These are phyloP conservation scores for Deinandra increscens DNA, from an alignment of 129 eudicot species.

Conservation along the genomic window DNA sequence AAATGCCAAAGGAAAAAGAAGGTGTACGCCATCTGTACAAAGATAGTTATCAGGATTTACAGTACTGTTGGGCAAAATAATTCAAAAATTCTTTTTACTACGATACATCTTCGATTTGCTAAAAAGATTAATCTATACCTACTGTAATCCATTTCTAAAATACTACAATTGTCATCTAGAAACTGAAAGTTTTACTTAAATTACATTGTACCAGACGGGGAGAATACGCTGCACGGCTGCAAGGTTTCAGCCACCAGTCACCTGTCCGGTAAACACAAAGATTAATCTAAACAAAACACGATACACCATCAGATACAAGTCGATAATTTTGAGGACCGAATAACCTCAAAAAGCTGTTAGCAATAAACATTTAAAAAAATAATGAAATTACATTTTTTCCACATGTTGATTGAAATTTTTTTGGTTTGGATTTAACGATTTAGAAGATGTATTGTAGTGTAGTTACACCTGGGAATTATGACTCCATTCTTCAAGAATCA, in stretches of 20 bases:
- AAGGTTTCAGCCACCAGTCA: neutral
- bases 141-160: conserved; percentile 14
- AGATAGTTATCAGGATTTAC: conserved; percentile 28
- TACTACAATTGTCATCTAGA: conserved; percentile 14
- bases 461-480: too few species aligned
- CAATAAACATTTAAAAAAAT: neutral
- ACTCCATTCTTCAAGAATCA: too few species aligned
- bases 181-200: conserved; percentile 18
- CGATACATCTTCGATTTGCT: conserved; percentile 7
- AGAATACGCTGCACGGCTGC: neutral
- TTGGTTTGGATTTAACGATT: neutral
- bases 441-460: neutral
- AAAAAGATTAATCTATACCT: conserved; percentile 25
- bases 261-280: neutral
- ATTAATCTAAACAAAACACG: neutral
- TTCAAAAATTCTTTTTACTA: conserved; percentile 2
- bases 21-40: conserved; percentile 22
- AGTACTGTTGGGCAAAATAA: conserved; percentile 13
- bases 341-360: neutral
- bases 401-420: neutral
- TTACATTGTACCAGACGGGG: conserved; percentile 18
- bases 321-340: neutral
- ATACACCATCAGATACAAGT: neutral
- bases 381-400: neutral
- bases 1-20: neutral